Percentiles rank a stretch among this genome's conserved stretches.
Conservation (phyloP, 148 eudicot genomes). For the Chenopodium formosanum region DNA sequence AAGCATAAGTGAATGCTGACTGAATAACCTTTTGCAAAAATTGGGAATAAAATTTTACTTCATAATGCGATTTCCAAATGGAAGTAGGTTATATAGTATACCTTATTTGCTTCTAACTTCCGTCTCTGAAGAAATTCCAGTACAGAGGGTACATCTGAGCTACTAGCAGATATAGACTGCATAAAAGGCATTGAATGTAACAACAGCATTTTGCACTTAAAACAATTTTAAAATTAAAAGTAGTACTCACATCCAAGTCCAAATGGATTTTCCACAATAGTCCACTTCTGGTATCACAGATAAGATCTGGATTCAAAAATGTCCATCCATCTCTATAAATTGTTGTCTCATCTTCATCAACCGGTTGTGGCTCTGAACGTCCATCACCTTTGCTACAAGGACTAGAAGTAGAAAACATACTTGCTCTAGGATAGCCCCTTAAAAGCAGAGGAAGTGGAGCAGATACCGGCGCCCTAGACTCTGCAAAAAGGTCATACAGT, state of each 20-base stretch:
- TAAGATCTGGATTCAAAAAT: conserved; percentile 88
- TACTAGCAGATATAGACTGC: conserved; percentile 94
- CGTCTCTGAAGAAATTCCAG: conserved; percentile 92
- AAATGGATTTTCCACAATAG: conserved; percentile 83
- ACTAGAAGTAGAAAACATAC: conserved; percentile 42
- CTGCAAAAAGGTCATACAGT: conserved; percentile 80
- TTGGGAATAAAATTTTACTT: background rate
- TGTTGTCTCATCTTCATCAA: conserved; percentile 44
- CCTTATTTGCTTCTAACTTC: conserved; percentile 84
- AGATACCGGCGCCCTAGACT: conserved; percentile 88
- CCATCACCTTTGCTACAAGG: conserved; percentile 36
- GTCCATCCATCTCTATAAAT: conserved; percentile 83
- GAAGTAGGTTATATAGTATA: conserved; percentile 21
- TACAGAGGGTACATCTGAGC: conserved; percentile 73
- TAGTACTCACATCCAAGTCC: conserved; percentile 77
- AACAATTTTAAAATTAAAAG: background rate
- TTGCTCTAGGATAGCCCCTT: conserved; percentile 53
- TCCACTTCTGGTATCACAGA: conserved; percentile 73
- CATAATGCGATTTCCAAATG: background rate
- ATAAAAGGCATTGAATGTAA: conserved; percentile 22
- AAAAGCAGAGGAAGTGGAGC: conserved; percentile 95
- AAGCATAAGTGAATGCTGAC: background rate
- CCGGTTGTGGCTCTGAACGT: conserved; percentile 39
- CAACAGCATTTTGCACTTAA: background rate
- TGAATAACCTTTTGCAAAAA: background rate